These are phyloP conservation scores for Panellus pusillus DNA, from an alignment of 768 basidiomycete genomes.

Conservation along the genomic window DNA sequence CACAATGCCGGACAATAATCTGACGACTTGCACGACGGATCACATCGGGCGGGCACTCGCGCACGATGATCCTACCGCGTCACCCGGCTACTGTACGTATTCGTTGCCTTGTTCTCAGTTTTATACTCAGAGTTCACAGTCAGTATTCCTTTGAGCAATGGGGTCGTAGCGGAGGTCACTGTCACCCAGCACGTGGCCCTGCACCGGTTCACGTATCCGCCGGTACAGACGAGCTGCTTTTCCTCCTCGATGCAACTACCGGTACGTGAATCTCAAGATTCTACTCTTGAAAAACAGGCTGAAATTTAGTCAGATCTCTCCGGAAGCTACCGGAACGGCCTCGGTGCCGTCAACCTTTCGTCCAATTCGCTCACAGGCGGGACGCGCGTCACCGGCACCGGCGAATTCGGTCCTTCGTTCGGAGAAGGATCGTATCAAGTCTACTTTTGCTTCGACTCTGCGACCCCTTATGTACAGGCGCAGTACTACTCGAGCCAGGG, in stretches of 20 bases:
- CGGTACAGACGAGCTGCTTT: slow-evolving; percentile 31
- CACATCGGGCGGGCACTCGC: not conserved
- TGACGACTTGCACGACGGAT: slow-evolving; percentile 11
- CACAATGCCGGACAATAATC: slow-evolving; percentile 11
- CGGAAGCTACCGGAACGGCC: not conserved
- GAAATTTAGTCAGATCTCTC: slow-evolving; percentile 2
- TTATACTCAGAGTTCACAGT: not conserved
- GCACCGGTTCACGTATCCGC: slow-evolving; percentile 44
- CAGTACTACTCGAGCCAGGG: slow-evolving; percentile 7
- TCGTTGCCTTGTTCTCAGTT: not conserved
- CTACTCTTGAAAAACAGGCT: not conserved
- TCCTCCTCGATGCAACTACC: slow-evolving; percentile 13
- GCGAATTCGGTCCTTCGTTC: slow-evolving; percentile 13
- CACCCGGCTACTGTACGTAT: slow-evolving; percentile 18
- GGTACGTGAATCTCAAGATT: not conserved
- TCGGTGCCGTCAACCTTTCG: slow-evolving; percentile 3
- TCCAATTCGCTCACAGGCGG: slow-evolving; percentile 1
- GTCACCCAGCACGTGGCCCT: slow-evolving; percentile 43
- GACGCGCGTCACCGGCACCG: slow-evolving; percentile 11
- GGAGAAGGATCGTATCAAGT: slow-evolving; percentile 7
- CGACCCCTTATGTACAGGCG: slow-evolving; percentile 1
- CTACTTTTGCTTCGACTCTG: slow-evolving; percentile 15
- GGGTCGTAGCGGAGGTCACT: slow-evolving; percentile 44
- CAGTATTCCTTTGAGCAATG: slow-evolving; percentile 35
- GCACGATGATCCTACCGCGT: slow-evolving; percentile 13